Evolutionary conservation across 164 flowering plant species (phyloP), one percentile per base, ranked within the genome.

Genomic region (Vitis amurensis): DNA sequence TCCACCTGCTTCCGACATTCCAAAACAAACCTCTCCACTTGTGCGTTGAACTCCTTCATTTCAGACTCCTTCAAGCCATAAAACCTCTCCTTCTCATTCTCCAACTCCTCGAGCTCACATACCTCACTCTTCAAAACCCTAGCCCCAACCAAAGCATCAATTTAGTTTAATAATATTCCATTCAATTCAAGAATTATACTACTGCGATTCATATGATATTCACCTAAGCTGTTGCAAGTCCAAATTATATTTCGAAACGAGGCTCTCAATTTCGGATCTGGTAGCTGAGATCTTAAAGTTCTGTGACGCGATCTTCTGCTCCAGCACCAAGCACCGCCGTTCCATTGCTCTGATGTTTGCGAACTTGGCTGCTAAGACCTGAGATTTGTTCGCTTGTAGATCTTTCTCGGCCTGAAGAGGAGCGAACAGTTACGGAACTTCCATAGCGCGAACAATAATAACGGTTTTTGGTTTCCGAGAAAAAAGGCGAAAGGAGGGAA

Each of bases 371-470:
- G 76, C 68, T 58, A 89, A 66, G 1, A 71, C 63, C 66, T 52
- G 68, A 19, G 76, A 84, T 71, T 80, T 86, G 73, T 16, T 79
- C n/a, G 53, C 70, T 62, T 89, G 89, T 51, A 82, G 63, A 15
- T 83, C 84, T 71, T 79, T 87, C 79, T 89, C 93, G 2, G 84
- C 85, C 91, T 89, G 76, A 17, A 14, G 19, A 11, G 8, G 27
- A 13, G 2, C 48, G n/a, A 31, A 30, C 10, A 37, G 44, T 37
- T 3, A 37, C 6, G 44, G 44, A 37, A 37, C 7, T 37, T 37
- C 44, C 44, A 37, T 37, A 37, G 44, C 7, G 44, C 44, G 44
- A 37, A 37, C 2, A 6, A 37, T 37, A 6, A 37, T 37, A 37
- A 37, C 44, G 44, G n/a, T 14, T 44, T 27, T 59, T 30, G 57